Conservation (phyloP, 139 green algal species). For the Chlamydomonas asymmetrica region DNA sequence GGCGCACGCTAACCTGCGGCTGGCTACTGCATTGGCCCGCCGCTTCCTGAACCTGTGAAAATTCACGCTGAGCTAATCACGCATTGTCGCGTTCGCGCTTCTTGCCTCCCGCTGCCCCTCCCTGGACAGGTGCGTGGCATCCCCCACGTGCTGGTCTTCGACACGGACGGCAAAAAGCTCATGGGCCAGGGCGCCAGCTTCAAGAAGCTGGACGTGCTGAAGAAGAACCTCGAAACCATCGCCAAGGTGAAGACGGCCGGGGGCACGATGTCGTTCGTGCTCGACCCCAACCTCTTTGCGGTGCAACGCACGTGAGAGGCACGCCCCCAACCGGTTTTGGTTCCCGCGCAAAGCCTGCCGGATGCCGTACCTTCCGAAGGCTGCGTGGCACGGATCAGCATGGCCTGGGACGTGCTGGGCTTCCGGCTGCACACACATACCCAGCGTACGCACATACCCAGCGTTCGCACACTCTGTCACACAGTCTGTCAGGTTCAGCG, state of each 20-base stretch:
- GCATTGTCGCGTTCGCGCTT: background rate
- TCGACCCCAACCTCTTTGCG: constrained; percentile 19
- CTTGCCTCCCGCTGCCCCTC: background rate
- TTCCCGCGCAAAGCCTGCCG: too few relatives aligned
- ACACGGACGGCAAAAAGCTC: constrained; percentile 7
- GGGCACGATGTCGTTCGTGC: constrained; percentile 14
- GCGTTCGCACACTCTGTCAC: background rate
- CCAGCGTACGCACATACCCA: background rate
- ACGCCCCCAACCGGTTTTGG: too few relatives aligned
- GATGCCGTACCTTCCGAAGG: background rate
- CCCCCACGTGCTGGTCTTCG: constrained; percentile 15
- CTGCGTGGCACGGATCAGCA: background rate
- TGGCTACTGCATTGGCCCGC: background rate
- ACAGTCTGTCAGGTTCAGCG: too few relatives aligned
- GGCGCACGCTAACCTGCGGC: background rate
- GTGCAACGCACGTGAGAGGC: background rate
- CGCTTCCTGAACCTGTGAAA: background rate
- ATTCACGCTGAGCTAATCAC: constrained; percentile 7
- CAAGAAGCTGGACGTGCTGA: constrained; percentile 24
- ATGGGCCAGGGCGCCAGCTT: constrained; percentile 18
- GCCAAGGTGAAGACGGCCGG: background rate
- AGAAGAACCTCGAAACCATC: constrained; percentile 22
- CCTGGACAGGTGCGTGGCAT: background rate
- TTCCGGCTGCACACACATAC: background rate
- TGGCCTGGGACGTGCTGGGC: background rate